These are phyloP conservation scores for Tilletia horrida DNA, from an alignment of 1,284 basidiomycete genomes.

Conservation along the genomic window DNA sequence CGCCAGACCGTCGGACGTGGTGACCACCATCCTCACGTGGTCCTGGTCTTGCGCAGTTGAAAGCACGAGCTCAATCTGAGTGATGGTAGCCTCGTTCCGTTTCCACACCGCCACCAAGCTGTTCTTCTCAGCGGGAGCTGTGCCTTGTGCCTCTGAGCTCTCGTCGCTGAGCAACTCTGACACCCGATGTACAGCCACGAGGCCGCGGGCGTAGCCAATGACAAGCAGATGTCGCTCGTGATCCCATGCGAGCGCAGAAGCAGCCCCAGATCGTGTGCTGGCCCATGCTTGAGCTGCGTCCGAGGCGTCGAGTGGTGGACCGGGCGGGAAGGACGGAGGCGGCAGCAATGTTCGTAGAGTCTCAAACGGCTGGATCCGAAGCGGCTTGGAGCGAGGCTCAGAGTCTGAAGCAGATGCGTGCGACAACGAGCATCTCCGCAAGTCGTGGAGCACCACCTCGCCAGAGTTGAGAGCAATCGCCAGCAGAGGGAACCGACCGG, in stretches of 20 bases:
- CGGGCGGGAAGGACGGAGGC: slow-evolving; percentile 1
- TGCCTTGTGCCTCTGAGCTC: not conserved
- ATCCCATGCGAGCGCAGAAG: not conserved
- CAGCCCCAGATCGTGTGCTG: not conserved
- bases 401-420: too few relatives aligned
- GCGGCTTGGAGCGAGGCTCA: not conserved
- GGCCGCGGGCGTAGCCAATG: not conserved
- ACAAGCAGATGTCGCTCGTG: not conserved
- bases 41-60: not conserved
- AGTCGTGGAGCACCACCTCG: slow-evolving; percentile 5
- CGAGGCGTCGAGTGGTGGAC: slow-evolving; percentile 4
- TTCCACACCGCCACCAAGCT: slow-evolving; percentile 7
- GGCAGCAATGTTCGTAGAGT: not conserved
- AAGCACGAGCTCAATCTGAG: not conserved
- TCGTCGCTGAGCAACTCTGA: not conserved
- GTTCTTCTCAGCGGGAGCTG: not conserved
- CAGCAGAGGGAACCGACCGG: not conserved
- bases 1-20: slow-evolving; percentile 9
- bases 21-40: not conserved
- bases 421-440: not conserved
- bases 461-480: slow-evolving; percentile 7
- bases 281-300: slow-evolving; percentile 9
- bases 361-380: not conserved
- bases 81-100: slow-evolving; percentile 4
- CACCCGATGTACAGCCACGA: not conserved